These are phyloP conservation scores for Opeltia flavorubescens DNA, from an alignment of 495 filamentous ascomycete species.

Conservation along the genomic window DNA sequence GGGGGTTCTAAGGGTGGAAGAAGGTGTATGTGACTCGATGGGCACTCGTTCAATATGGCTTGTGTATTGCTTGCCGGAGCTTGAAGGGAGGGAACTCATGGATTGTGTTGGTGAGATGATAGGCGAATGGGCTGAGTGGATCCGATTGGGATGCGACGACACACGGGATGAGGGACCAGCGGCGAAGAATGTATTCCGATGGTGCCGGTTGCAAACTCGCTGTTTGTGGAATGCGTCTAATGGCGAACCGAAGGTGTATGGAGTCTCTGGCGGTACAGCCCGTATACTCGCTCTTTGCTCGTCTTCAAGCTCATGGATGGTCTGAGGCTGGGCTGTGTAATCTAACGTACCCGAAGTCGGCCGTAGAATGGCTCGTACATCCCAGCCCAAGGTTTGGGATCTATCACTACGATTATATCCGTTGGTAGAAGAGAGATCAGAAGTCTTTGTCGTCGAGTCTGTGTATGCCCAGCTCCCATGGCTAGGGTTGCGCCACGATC, in stretches of 20 bases:
- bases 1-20: too few relatives aligned
- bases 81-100: not conserved
- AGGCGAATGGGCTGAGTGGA: not conserved
- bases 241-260: not conserved
- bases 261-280: slow-evolving; percentile 1
- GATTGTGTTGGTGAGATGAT: not conserved
- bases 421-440: not conserved
- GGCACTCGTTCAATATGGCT: too few relatives aligned
- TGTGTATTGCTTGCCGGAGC: not conserved
- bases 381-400: not conserved
- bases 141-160: slow-evolving; percentile 4
- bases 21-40: too few relatives aligned
- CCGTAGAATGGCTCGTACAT: slow-evolving; percentile 1
- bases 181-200: slow-evolving; percentile 8
- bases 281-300: slow-evolving; percentile 1
- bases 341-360: slow-evolving; percentile 24
- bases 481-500: slow-evolving; percentile 33
- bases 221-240: slow-evolving; percentile 10
- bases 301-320: slow-evolving; percentile 2
- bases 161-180: slow-evolving; percentile 8
- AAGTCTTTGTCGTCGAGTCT: slow-evolving; percentile 1
- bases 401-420: not conserved
- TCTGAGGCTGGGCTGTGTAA: slow-evolving; percentile 16
- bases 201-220: slow-evolving; percentile 1
- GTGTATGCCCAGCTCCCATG: slow-evolving; percentile 9